phyloP scores from a whole-genome alignment of 2,329 filamentous ascomycete genomes.

The Fusarium sp. region DNA sequence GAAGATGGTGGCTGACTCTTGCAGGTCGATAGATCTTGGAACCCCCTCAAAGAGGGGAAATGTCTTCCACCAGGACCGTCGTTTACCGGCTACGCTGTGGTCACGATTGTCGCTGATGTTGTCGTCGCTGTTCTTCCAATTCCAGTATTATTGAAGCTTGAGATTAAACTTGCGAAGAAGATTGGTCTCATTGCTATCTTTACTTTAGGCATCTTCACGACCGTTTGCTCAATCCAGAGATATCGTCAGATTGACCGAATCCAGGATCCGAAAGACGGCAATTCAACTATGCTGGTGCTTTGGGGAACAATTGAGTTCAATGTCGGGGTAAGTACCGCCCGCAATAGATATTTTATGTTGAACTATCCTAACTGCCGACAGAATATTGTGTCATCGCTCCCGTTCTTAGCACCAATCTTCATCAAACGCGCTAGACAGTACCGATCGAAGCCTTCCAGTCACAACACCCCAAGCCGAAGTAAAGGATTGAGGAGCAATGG shows the following conservation, averaged over 20 bases:
- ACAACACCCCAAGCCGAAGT: conserved; percentile 45
- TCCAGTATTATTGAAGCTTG: conserved; percentile 60
- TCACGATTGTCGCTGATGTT: conserved; percentile 64
- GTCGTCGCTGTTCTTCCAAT: conserved; percentile 62
- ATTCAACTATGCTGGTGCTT: conserved; percentile 66
- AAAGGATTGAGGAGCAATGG: conserved; percentile 45
- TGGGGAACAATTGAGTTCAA: conserved; percentile 70
- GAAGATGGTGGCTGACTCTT: background rate
- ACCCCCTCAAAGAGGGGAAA: conserved; percentile 47
- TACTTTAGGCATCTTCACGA: conserved; percentile 65
- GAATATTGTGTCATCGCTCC: conserved; percentile 61
- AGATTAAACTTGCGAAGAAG: conserved; percentile 61
- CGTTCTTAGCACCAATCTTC: conserved; percentile 58
- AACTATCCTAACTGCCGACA: conserved; percentile 19
- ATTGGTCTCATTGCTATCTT: conserved; percentile 63
- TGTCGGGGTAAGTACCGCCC: conserved; percentile 58
- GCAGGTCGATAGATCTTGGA: background rate
- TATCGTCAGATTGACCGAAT: conserved; percentile 63
- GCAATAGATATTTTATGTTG: background rate
- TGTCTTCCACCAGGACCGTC: conserved; percentile 60
- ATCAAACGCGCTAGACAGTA: conserved; percentile 57
- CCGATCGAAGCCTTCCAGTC: conserved; percentile 51
- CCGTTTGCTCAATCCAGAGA: conserved; percentile 64
- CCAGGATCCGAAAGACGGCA: conserved; percentile 59
- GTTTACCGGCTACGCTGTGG: conserved; percentile 63